These are phyloP conservation scores for Erodium maritimum DNA, from an alignment of 345 rosid species.

Conservation along the genomic window DNA sequence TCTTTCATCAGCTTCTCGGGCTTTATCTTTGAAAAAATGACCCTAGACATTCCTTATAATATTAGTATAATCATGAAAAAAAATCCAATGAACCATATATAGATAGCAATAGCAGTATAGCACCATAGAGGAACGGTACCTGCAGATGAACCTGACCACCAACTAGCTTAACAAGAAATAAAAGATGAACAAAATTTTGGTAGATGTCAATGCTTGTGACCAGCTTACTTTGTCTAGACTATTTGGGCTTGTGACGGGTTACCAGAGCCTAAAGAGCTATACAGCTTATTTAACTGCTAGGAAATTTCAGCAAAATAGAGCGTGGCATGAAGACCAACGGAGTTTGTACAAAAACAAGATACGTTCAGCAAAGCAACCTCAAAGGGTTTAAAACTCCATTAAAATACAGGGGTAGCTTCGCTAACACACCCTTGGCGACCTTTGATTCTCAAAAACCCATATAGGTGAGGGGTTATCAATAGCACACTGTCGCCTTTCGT, in stretches of 20 bases:
- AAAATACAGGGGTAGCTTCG: no score
- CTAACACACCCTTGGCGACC: no score
- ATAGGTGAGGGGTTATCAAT: no score
- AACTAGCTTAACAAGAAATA: no score
- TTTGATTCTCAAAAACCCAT: no score
- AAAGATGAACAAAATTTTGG: no score
- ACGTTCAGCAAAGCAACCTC: no score
- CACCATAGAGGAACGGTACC: not conserved
- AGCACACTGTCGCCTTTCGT: no score
- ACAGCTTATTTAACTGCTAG: not conserved
- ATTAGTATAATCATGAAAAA: constrained; percentile 4
- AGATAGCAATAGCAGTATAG: not conserved
- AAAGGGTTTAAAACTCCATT: no score
- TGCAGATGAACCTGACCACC: no score
- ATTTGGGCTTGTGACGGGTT: not conserved
- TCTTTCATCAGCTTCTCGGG: constrained; percentile 46
- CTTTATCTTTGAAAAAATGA: constrained; percentile 36
- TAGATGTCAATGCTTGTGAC: not conserved
- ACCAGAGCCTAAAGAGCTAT: not conserved
- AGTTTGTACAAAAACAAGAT: no score
- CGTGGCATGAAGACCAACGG: no score
- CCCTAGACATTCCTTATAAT: constrained; percentile 30
- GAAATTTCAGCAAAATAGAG: not conserved
- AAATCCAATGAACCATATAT: not conserved
- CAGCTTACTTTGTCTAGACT: not conserved